Percentiles rank a stretch among this genome's conserved stretches.
These are phyloP conservation scores for Handroanthus guayacan DNA, from an alignment of 257 asterid species.

Conservation along the genomic window DNA sequence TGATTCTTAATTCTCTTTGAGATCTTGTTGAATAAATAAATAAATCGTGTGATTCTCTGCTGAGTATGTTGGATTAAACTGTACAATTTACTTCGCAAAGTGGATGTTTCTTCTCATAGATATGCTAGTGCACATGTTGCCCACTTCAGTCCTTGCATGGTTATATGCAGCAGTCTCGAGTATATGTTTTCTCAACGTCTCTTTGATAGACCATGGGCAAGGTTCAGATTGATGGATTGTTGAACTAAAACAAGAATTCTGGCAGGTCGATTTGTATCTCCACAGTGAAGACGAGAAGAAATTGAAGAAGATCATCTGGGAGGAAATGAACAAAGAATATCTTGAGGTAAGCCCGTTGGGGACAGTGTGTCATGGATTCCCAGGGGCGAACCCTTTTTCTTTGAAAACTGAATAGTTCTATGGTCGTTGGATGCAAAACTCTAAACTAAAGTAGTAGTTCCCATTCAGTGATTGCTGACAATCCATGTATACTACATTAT, in stretches of 20 bases:
- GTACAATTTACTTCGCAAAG: background rate
- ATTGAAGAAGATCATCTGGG: conserved; percentile 78
- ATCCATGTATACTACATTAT: background rate
- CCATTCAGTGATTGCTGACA: too few relatives aligned
- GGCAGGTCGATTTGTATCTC: conserved; percentile 76
- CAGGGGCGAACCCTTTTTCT: too few relatives aligned
- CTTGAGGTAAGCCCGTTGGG: too few relatives aligned
- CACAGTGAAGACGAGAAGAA: conserved; percentile 71
- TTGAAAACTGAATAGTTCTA: too few relatives aligned
- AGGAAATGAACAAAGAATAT: conserved; percentile 81
- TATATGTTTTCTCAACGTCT: conserved; percentile 11
- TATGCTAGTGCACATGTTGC: background rate
- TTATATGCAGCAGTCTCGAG: conserved; percentile 4
- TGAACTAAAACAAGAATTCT: conserved; percentile 36
- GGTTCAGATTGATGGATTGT: conserved; percentile 36
- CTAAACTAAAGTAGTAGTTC: too few relatives aligned
- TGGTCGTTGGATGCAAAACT: too few relatives aligned
- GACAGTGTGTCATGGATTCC: too few relatives aligned
- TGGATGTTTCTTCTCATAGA: background rate
- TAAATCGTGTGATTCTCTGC: background rate
- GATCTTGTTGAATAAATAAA: background rate
- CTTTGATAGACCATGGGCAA: conserved; percentile 7
- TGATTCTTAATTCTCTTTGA: background rate
- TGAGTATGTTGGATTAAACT: background rate
- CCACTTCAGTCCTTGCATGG: conserved; percentile 6